Base-by-base conservation (phyloP, 257 asterid species). In the Agastache rugosa region DNA sequence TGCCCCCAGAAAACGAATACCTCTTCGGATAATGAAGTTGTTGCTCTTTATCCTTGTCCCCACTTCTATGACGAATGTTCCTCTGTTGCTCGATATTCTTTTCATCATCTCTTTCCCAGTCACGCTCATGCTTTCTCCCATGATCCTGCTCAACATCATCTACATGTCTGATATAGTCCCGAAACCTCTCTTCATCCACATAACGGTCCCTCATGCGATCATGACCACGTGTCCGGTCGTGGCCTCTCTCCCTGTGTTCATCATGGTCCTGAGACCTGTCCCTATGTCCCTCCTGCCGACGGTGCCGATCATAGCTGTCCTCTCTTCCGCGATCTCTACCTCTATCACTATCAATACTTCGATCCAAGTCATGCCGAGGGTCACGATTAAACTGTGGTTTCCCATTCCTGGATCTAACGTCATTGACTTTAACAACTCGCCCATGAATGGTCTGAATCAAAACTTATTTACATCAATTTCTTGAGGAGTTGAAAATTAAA, bases 381-480 rank as follows among this genome's bases (percentile, higher is more conserved):
- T 87, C 93, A 78, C 80, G 92, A 67, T 78, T 82, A 71, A 84
- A 84, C 72, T 81, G 83, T 62, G 90, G 72, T 67, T 89, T 88
- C 73, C 91, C 88, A 3, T 83, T 87, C 75, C 92, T 87, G 66
- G 83, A 84, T 81, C 76, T 85, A 77, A 89, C 97, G 55, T 87
- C 93, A 82, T 88, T 91, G 73, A 93, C 98, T 85, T 77, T 86
- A 58, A 91, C 79, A 71, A 71, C 81, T 71, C 91, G 87, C 63
- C 98, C 97, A 69, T 87, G 86, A 77, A 93, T 79, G 70, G 84
- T 85, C 98, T 90, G 87, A 74, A 62, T 35, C 45, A 84, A 73
- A 64, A 47, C 53, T 45, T 62, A 42, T 47, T 39, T 44, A 79
- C 50, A 77, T 75, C 65, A 71, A 34, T 63, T 78, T 50, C 70